Evolutionary conservation across 1,139 yeast species (phyloP), one percentile per base, ranked within the genome.

Genomic region (Suhomyces terraborum): DNA sequence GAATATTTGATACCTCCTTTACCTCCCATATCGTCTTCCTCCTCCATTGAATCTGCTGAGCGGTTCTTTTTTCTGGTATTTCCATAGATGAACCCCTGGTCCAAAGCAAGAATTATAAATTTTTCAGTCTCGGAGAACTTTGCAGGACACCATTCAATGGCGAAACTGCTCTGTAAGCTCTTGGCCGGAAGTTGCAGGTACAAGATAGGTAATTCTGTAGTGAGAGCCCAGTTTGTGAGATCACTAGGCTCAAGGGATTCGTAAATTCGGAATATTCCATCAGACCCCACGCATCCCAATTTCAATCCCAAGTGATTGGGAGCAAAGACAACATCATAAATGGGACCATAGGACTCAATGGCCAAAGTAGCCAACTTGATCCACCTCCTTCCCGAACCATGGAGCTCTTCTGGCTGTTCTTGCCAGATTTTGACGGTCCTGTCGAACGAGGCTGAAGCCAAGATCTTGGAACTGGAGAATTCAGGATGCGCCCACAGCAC

Each of bases 401-500:
- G 79, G 23, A 81, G 73, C 58, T 87, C 95, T 49, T 85, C 89
- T 4, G 84, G 80, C 54, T 83, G 85, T 55, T 93, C 98, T 59
- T 88, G 96, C 93, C 96, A 93, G 29, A 93, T 71, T 55, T 86
- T 84, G 16, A 91, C 83, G 0, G 96, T 86, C 42, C 95, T 77
- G 58, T 93, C 98, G 58, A 85, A 88, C 1, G 96, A 88, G 35
- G 93, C 89, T 19, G 94, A 81, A 0, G 96, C 96, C 22, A 93
- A 64, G 6, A 93, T 71, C 50, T 69, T 71, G 37, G 70, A 62
- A 55, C 88, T 87, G 4, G 96, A 94, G 61, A 82, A 89, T 60
- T 89, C 95, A 1, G 98, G 98, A 42, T 88, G 85, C 0, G 98
- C 97, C 95, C 97, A 93, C 40, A 82, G 80, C 5, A 93, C 72